phyloP scores from a whole-genome alignment of 176 grass and related monocot genomes.

The Pontederia paniculata region DNA sequence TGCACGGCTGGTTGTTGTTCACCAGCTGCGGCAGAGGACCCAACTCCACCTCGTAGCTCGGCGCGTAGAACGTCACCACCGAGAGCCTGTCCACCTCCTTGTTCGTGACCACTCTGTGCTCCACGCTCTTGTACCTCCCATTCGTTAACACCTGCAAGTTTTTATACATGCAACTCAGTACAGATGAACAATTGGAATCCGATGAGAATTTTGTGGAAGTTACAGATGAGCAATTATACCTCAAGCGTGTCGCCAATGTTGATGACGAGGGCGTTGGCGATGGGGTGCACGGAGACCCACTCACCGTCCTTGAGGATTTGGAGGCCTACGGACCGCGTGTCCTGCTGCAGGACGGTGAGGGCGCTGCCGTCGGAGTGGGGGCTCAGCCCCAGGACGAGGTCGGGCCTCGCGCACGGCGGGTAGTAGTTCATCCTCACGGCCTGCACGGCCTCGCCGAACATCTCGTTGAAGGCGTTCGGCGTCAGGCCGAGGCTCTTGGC shows the following conservation, averaged over 20 bases:
- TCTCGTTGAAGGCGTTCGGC: conserved; percentile 29
- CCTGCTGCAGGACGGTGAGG: conserved; percentile 89
- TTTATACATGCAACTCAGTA: neutral
- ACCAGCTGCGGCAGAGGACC: conserved; percentile 39
- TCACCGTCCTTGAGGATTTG: conserved; percentile 45
- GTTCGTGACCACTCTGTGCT: neutral
- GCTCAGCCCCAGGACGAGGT: conserved; percentile 62
- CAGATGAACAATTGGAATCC: neutral
- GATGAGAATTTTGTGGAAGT: neutral
- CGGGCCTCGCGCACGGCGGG: conserved; percentile 59
- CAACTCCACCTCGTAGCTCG: neutral
- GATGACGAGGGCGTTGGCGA: conserved; percentile 44
- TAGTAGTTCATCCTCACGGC: conserved; percentile 87
- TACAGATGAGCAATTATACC: conserved; percentile 4
- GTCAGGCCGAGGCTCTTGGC: conserved; percentile 40
- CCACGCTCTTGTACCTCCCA: neutral
- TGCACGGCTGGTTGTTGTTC: conserved; percentile 22
- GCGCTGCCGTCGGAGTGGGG: conserved; percentile 84
- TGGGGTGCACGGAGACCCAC: conserved; percentile 49
- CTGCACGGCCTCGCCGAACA: conserved; percentile 81
- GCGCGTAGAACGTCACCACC: neutral
- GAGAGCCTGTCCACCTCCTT: neutral
- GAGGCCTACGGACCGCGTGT: conserved; percentile 36
- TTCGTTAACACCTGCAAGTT: neutral
- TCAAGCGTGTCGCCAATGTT: conserved; percentile 69